Base-by-base conservation (phyloP, 1,139 yeast genomes). In the Hansenula lynferdii region DNA sequence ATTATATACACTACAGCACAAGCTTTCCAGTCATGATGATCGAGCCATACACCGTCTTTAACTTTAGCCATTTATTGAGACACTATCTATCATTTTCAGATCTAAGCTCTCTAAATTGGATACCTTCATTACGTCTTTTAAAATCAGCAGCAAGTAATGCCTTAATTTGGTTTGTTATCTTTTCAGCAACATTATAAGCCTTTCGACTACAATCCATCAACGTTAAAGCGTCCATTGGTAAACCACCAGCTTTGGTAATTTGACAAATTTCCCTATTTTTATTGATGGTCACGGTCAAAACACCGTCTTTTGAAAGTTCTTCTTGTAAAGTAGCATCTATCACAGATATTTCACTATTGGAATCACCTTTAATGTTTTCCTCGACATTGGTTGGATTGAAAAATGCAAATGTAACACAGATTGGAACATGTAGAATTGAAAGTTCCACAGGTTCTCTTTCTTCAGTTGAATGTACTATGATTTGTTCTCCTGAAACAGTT, bases 181-280 rank as follows among this genome's bases (percentile, higher is more conserved):
- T 58, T 40, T 75, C 79, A 8, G 87, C 94, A 33, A 79, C 72
- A 10, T 62, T 60, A 54, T 75, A 77, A 2, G 96, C 94, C 45
- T 72, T 66, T 43, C 75, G 74, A 28, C 86, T 75, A 56, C 95
- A 80, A 31, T 80, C 77, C 65, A 89, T 67, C 40, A 92, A 64
- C 26, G 75, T 67, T 34, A 73, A 58, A 0, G 95, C 89, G 51
- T 87, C 92, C 48, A 92, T 77, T 2, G 95, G 85, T 35, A 86
- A 67, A 0, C 97, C 97, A 35, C 98, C 98, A 31, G 89, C 85
- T 55, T 92, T 92, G 35, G 85, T 75, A 30, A 94, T 70, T 59
- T 92, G 98, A 38, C 96, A 87, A 16, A 92, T 67, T 54, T 92
- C 98, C 49, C 94, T 73, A 59, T 90, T 92, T 53, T 85, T 86